Evolutionary conservation across 2,329 filamentous ascomycete genomes (phyloP), one percentile per base, ranked within the genome.

Genomic region (Ophiostoma ips): DNA sequence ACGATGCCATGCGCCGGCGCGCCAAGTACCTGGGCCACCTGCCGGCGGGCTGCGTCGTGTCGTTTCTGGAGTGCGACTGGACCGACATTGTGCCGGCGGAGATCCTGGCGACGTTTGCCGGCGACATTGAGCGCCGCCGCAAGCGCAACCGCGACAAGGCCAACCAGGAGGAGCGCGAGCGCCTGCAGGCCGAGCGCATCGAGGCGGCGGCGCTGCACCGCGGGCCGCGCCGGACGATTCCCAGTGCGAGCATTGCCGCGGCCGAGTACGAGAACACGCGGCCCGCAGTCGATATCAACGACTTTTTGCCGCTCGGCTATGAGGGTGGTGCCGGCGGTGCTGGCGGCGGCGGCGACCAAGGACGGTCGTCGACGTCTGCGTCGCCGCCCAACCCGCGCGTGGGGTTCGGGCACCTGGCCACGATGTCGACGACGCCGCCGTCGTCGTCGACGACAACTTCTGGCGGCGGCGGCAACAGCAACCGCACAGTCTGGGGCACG

Each of bases 51-150:
- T 95, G 88, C 62, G 83, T 94, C 56, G 85, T 95, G 38, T 87
- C 76, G 56, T 95, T 95, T 59, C 66, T 95, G 1, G 89, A 95
- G 66, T 95, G 89, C 61, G 88, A 95, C 63, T 95, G 89, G 89
- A 88, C 86, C 3, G 88, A 94, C 57, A 85, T 92, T 35, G 85
- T 95, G 5, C 75, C 80, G 3, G 72, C 80, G 1, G 82, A 86
- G 47, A 75, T 86, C 3, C 70, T 95, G n/a, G 79, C 79, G 36
- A 73, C 75, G 1, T 95, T 95, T 64, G 71, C 74, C n/a, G 67
- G 71, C 0, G 87, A 95, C 53, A 83, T 92, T 49, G 84, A 86
- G 56, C 75, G 77, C 51, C 75, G 89, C 49, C 74, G 87, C 50
- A 87, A 83, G 64, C 75, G 77, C 49, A 88, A 94, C 58, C 72